A percentile compares a stretch with the other conserved stretches of the same genome.
Conservation (phyloP, 179 eudicot genomes). For the Kewa caespitosa region DNA sequence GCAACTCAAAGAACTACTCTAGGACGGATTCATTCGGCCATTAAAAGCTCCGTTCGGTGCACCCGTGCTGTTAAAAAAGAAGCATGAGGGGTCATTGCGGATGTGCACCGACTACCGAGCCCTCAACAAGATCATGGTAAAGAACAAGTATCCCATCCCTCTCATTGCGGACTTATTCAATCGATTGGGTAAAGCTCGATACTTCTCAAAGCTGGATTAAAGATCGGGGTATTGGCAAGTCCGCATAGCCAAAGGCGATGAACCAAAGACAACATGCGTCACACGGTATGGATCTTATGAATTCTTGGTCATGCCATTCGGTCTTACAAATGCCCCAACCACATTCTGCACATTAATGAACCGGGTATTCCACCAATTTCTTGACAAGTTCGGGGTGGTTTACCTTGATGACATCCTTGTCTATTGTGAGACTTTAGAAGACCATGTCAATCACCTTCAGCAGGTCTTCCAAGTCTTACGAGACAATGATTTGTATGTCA, state of each 20-base stretch:
- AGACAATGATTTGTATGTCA: neutral
- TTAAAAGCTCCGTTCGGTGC: neutral
- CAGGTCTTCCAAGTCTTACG: neutral
- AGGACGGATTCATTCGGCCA: neutral
- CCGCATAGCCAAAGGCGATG: slow-evolving; percentile 1
- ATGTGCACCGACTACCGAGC: slow-evolving; percentile 12
- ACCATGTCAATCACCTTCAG: neutral
- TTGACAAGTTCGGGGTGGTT: slow-evolving; percentile 8
- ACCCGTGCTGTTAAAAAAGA: neutral
- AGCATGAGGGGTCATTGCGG: neutral
- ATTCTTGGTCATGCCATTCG: slow-evolving; percentile 11
- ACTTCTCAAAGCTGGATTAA: neutral
- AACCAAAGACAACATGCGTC: neutral
- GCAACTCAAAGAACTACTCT: neutral
- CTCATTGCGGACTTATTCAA: neutral
- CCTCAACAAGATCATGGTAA: neutral
- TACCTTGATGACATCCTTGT: slow-evolving; percentile 5
- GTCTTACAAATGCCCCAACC: slow-evolving; percentile 4
- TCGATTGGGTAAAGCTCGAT: neutral
- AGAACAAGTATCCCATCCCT: slow-evolving; percentile 15
- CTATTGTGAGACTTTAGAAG: neutral
- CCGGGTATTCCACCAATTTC: neutral
- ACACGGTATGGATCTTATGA: neutral
- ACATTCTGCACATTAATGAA: slow-evolving; percentile 3
- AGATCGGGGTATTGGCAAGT: neutral